Evolutionary conservation across 208 protist genomes (phyloP).

Genomic region (Perkinsela sp.): DNA sequence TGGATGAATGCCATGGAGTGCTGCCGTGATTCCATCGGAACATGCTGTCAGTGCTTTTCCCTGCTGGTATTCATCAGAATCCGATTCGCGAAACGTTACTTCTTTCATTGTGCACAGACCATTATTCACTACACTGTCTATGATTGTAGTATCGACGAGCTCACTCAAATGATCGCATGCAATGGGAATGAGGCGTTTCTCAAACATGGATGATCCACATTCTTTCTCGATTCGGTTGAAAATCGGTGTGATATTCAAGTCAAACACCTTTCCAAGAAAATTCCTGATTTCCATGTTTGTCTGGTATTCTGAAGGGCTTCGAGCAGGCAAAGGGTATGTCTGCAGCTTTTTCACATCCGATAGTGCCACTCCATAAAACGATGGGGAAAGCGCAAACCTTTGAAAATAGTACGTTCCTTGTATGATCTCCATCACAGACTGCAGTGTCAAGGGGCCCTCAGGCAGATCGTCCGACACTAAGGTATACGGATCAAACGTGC

Average conservation of each 20-base stretch:
- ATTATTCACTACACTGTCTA: neutral
- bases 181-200: neutral
- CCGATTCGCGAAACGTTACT: neutral
- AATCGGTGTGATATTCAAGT: no score
- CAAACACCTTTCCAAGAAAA: no score
- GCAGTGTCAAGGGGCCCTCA: neutral
- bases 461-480: no score
- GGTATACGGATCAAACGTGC: no score
- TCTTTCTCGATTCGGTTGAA: no score
- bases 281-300: no score
- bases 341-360: neutral
- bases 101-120: neutral
- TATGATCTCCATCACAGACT: neutral
- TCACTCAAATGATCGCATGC: neutral
- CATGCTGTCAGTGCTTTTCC: neutral
- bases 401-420: constrained; percentile 1
- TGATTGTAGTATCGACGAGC: neutral
- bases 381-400: neutral
- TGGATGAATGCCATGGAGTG: neutral
- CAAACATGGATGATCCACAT: neutral
- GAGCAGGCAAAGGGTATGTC: neutral
- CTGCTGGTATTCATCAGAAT: neutral
- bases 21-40: neutral
- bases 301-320: no score
- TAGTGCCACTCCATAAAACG: neutral